Conservation (phyloP, 73 alveolate species). For the Paraurostyla sp. region DNA sequence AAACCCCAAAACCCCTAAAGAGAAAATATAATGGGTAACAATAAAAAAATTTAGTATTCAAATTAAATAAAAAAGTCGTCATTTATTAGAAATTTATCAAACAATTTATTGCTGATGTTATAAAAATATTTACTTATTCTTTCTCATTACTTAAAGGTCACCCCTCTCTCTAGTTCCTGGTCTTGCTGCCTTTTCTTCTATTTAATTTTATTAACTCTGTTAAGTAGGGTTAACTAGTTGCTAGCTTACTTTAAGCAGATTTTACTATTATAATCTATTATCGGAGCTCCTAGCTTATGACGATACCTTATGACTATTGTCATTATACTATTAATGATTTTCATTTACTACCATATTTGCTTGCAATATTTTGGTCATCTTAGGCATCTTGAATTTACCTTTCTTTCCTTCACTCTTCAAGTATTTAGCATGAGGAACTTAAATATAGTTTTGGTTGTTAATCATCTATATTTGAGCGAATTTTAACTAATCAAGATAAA, state of each 20-base stretch:
- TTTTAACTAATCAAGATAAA: not conserved
- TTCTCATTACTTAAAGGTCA: not conserved
- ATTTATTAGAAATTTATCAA: too few species aligned
- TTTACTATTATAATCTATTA: not conserved
- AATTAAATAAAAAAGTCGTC: too few species aligned
- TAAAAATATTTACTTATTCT: not conserved
- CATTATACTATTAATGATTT: not conserved
- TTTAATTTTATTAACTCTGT: too few species aligned
- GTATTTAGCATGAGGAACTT: not conserved
- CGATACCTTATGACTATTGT: not conserved
- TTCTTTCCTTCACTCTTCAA: not conserved
- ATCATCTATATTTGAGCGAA: not conserved
- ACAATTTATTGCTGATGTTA: not conserved
- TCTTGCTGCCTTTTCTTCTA: not conserved
- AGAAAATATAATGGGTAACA: too few species aligned
- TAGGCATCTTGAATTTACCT: constrained; percentile 19
- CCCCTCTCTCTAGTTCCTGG: not conserved
- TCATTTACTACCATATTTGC: not conserved
- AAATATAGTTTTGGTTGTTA: not conserved
- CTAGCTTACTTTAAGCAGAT: not conserved
- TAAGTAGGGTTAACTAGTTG: too few species aligned
- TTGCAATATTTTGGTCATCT: not conserved
- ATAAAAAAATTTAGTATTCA: too few species aligned
- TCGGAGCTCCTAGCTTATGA: not conserved
- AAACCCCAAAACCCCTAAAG: too few species aligned